phyloP scores from a whole-genome alignment of 352 stramenopile species.

The Phytophthora niederhauseri region DNA sequence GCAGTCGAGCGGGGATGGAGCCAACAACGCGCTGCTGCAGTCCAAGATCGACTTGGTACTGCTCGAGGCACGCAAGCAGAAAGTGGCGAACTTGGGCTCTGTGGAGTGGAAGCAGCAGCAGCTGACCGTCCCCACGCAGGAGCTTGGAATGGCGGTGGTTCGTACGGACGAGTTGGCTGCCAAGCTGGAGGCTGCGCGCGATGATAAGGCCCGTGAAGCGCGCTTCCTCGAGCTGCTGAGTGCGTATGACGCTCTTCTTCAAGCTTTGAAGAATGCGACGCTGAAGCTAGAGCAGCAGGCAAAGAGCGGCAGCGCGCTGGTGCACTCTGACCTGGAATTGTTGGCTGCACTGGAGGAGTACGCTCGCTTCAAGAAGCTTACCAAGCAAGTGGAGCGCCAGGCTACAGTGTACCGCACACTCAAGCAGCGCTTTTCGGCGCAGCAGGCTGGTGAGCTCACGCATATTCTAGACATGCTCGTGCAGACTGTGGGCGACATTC shows the following conservation, averaged over 20 bases:
- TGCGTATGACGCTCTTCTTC: slow-evolving; percentile 71
- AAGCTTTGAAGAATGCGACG: slow-evolving; percentile 70
- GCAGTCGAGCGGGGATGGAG: slow-evolving; percentile 65
- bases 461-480: slow-evolving; percentile 88
- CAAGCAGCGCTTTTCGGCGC: slow-evolving; percentile 48
- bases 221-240: slow-evolving; percentile 77
- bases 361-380: slow-evolving; percentile 72
- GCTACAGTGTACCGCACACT: slow-evolving; percentile 72
- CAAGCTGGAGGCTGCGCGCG: slow-evolving; percentile 58
- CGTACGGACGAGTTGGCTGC: slow-evolving; percentile 73
- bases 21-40: slow-evolving; percentile 76
- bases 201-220: slow-evolving; percentile 74
- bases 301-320: slow-evolving; percentile 73
- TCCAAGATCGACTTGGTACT: slow-evolving; percentile 88
- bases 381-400: slow-evolving; percentile 73
- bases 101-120: slow-evolving; percentile 86
- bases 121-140: slow-evolving; percentile 71
- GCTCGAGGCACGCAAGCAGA: slow-evolving; percentile 84
- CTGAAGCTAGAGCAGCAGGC: slow-evolving; percentile 74
- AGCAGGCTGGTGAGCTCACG: slow-evolving; percentile 66
- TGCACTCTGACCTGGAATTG: slow-evolving; percentile 76
- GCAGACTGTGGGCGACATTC: slow-evolving; percentile 80
- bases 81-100: slow-evolving; percentile 79
- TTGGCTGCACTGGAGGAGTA: slow-evolving; percentile 76
- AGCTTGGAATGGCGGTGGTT: slow-evolving; percentile 70